Base-by-base conservation (phyloP, 139 green algal genomes). In the Astrephomene gubernaculifera region DNA sequence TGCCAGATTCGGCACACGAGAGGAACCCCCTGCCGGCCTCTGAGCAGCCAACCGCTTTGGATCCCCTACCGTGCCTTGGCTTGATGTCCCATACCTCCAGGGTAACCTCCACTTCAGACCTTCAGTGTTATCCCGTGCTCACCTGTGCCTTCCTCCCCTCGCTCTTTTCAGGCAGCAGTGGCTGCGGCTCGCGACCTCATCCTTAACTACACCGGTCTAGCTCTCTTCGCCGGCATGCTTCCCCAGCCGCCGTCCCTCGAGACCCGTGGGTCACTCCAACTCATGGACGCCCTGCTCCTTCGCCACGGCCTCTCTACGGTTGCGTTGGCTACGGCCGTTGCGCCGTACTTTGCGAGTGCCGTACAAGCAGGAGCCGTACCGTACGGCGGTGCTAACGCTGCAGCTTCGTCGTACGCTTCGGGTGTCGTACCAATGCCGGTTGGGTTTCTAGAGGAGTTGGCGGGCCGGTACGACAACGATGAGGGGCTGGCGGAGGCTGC, bases 381-480 rank as follows among this genome's bases (percentile, higher is more conserved):
- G 44, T 29, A 43, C 8, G n/a, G 43, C 14, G 70, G 43, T 43
- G 57, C 2, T 0, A 24, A 31, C 27, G 74, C 35, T 4, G 54
- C 38, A 0, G 36, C 54, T 3, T 17, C 36, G 21, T 14, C 54
- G 21, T 82, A 82, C 74, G 36, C 36, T 19, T 25, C 54, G 0
- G 72, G n/a, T 21, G 75, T 61, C 45, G 73, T 87, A 65, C 68
- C 92, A 24, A 79, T 98, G 81, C 96, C 97, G 1, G 52, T 73
- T 0, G 93, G 92, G 0, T 99, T 98, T 65, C 81, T 99, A 38
- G 94, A 98, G 73, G 91, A 96, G 36, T 91, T 98, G 49, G 90
- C 86, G 1, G 83, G 73, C 12, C 87, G 90, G 63, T 73, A 87
- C 35, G 88, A 90, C 4, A 35, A 61, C 4, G 91, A 95, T 25